Percentiles rank a stretch among this genome's conserved stretches.
These are phyloP conservation scores for Cryptococcus wingfieldii DNA, from an alignment of 1,284 basidiomycete genomes.

Conservation along the genomic window DNA sequence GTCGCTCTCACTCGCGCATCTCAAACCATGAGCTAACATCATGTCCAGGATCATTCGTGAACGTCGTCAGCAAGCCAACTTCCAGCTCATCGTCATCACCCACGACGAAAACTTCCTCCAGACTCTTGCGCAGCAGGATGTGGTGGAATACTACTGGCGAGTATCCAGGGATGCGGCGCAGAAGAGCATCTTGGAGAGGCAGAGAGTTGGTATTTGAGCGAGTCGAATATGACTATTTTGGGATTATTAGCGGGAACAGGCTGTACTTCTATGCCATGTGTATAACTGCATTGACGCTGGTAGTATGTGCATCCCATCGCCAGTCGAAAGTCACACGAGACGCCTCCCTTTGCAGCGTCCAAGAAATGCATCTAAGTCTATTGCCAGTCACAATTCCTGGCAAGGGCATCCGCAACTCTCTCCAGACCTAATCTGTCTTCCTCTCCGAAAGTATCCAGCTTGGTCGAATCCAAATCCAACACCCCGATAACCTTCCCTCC, in stretches of 20 bases:
- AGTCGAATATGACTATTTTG: not conserved
- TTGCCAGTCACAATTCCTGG: constrained; percentile 28
- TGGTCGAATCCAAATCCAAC: constrained; percentile 77
- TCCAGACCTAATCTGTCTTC: constrained; percentile 70
- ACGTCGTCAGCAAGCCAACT: constrained; percentile 79
- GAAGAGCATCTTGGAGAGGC: constrained; percentile 49
- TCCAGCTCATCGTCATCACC: constrained; percentile 96
- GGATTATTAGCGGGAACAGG: not conserved
- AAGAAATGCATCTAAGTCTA: not conserved
- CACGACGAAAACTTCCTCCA: constrained; percentile 69
- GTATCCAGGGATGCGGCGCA: constrained; percentile 47
- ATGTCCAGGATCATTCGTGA: constrained; percentile 78
- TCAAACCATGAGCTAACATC: not conserved
- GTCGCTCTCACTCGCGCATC: constrained; percentile 38
- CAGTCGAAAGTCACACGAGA: too few species aligned
- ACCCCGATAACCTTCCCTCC: constrained; percentile 60
- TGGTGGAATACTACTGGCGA: constrained; percentile 86
- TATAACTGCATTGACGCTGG: not conserved
- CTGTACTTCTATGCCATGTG: not conserved
- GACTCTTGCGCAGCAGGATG: constrained; percentile 70
- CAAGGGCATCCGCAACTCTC: constrained; percentile 62
- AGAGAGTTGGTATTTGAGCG: constrained; percentile 29
- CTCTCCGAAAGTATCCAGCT: constrained; percentile 64
- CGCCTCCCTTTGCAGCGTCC: too few species aligned
- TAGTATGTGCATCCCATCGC: too few species aligned